Percentiles rank a stretch among this genome's conserved stretches.
phyloP scores from a whole-genome alignment of 768 basidiomycete species.

The Kwoniella pini region DNA sequence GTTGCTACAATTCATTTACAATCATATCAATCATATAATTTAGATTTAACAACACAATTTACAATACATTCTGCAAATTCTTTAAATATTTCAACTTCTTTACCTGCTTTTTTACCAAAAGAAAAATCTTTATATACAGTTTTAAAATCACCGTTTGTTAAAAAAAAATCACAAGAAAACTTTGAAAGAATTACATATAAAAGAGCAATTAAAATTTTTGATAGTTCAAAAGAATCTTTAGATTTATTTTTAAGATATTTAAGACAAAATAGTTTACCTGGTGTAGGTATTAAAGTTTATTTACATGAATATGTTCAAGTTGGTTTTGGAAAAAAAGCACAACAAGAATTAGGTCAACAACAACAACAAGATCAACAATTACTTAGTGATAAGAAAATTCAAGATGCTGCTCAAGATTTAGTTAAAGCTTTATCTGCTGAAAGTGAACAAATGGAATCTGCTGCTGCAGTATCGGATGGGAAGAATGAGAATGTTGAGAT shows the following conservation, averaged over 20 bases:
- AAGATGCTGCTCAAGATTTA: conserved; percentile 23
- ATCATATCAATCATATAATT: conserved; percentile 65
- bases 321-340: conserved; percentile 59
- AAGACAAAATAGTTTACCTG: conserved; percentile 70
- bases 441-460: neutral
- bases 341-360: conserved; percentile 23
- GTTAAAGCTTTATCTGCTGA: conserved; percentile 20
- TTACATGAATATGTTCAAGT: conserved; percentile 70
- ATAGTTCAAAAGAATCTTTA: conserved; percentile 75
- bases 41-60: conserved; percentile 81
- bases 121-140: conserved; percentile 83
- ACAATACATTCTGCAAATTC: conserved; percentile 79
- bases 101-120: conserved; percentile 35
- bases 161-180: conserved; percentile 95
- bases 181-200: conserved; percentile 83
- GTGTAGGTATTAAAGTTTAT: conserved; percentile 82
- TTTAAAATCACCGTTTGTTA: conserved; percentile 76
- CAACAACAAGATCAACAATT: neutral
- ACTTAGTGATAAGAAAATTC: conserved; percentile 13
- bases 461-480: neutral
- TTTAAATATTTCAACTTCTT: conserved; percentile 65
- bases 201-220: conserved; percentile 85
- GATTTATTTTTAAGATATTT: conserved; percentile 80
- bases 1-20: conserved; percentile 81
- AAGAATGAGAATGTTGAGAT: neutral